phyloP scores from a whole-genome alignment of 2,329 filamentous ascomycete genomes.

The Colletotrichum siamense region DNA sequence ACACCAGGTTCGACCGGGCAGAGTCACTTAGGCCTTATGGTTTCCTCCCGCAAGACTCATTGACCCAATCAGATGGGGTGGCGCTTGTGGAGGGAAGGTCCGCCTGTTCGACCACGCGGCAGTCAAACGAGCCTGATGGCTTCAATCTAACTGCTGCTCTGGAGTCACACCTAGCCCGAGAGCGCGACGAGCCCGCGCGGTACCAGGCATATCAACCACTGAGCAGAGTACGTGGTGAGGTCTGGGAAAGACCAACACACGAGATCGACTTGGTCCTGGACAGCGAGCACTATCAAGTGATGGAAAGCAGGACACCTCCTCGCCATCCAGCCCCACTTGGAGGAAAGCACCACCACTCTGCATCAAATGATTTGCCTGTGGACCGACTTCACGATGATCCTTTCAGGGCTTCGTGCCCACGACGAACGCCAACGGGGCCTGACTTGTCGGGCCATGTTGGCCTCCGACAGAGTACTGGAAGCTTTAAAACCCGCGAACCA shows the following conservation, averaged over 20 bases:
- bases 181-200: background rate
- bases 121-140: background rate
- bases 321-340: background rate
- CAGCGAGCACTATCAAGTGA: background rate
- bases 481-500: background rate
- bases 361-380: background rate
- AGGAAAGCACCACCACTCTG: background rate
- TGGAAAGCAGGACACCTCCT: background rate
- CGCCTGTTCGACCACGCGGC: background rate
- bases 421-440: background rate
- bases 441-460: background rate
- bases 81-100: background rate
- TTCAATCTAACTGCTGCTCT: conserved; percentile 11
- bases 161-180: conserved; percentile 14
- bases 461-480: background rate
- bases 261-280: background rate
- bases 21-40: background rate
- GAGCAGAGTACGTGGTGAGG: background rate
- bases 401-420: background rate
- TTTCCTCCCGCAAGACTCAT: background rate
- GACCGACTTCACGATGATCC: background rate
- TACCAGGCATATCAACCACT: background rate
- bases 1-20: background rate
- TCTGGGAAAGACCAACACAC: background rate
- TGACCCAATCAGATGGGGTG: background rate